Evolutionary conservation across 2,329 filamentous ascomycete genomes (phyloP).

Genomic region (Ophiostoma fasciatum): DNA sequence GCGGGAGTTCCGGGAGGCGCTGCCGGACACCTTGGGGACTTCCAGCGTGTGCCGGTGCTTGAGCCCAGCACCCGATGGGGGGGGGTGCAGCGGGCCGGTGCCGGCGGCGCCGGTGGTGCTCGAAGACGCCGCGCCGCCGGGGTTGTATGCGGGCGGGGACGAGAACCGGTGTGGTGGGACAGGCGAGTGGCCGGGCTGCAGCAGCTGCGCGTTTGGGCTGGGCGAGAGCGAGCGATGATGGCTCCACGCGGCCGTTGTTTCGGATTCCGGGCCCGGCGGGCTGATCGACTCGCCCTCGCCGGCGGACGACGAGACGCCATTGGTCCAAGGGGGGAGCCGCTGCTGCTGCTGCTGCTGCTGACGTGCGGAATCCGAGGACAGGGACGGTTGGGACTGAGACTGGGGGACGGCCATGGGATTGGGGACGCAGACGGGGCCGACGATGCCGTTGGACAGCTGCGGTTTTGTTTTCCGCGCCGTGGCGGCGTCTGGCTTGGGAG

Average conservation of each 20-base stretch:
- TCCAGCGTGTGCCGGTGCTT: slow-evolving; percentile 81
- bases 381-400: not conserved
- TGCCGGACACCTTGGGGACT: slow-evolving; percentile 59
- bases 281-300: no score
- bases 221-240: not conserved
- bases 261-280: no score
- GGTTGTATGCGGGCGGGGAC: slow-evolving; percentile 43
- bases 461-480: slow-evolving; percentile 1
- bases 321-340: not conserved
- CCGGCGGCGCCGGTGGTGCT: slow-evolving; percentile 23
- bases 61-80: no score
- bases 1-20: slow-evolving; percentile 54
- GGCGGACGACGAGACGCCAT: not conserved
- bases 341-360: no score
- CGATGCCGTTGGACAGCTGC: not conserved
- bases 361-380: not conserved
- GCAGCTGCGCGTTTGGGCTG: not conserved
- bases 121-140: slow-evolving; percentile 17
- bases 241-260: not conserved
- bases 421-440: slow-evolving; percentile 7
- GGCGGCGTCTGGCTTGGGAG: slow-evolving; percentile 4
- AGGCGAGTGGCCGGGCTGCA: not conserved
- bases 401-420: slow-evolving; percentile 5
- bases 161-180: slow-evolving; percentile 42
- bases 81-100: slow-evolving; percentile 38